Percentiles rank a stretch among this genome's conserved stretches.
Evolutionary conservation across 352 stramenopile genomes (phyloP).

Genomic region (Pelagophyceae sp.): DNA sequence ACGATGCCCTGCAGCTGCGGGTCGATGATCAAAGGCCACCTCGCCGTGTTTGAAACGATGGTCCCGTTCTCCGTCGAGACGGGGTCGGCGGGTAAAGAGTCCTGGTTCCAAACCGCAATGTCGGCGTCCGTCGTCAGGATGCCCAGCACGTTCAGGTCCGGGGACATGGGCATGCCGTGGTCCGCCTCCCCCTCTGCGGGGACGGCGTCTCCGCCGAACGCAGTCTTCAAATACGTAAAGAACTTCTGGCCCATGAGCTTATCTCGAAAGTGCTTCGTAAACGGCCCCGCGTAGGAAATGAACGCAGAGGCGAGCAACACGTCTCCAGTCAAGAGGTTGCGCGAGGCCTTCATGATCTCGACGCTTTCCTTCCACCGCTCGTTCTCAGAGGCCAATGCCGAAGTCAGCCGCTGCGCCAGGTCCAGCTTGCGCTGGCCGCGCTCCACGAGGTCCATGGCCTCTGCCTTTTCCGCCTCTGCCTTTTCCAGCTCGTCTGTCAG

Average conservation of each 20-base stretch:
- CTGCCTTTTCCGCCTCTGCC: conserved; percentile 81
- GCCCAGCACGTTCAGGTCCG: conserved; percentile 69
- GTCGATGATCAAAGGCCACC: conserved; percentile 82
- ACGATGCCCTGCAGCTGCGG: conserved; percentile 82
- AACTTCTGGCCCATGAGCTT: conserved; percentile 84
- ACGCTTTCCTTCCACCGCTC: conserved; percentile 87
- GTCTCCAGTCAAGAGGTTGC: conserved; percentile 80
- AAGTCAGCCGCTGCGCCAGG: conserved; percentile 82
- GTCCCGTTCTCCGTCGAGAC: conserved; percentile 85
- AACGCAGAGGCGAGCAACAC: conserved; percentile 83
- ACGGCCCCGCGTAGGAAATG: conserved; percentile 87
- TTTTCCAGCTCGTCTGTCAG: conserved; percentile 72
- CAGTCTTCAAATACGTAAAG: conserved; percentile 39
- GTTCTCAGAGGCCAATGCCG: conserved; percentile 86
- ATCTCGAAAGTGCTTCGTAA: conserved; percentile 85
- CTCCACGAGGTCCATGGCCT: conserved; percentile 78
- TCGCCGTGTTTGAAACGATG: conserved; percentile 75
- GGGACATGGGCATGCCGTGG: conserved; percentile 76
- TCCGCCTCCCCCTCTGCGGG: conserved; percentile 47
- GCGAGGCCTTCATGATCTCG: conserved; percentile 74
- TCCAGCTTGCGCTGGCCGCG: conserved; percentile 85
- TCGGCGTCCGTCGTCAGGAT: conserved; percentile 80
- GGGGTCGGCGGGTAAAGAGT: conserved; percentile 76
- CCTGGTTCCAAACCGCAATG: conserved; percentile 83
- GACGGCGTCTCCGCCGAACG: conserved; percentile 51